Base-by-base conservation (phyloP, 2,329 filamentous ascomycete genomes). In the Monosporascus sp. region DNA sequence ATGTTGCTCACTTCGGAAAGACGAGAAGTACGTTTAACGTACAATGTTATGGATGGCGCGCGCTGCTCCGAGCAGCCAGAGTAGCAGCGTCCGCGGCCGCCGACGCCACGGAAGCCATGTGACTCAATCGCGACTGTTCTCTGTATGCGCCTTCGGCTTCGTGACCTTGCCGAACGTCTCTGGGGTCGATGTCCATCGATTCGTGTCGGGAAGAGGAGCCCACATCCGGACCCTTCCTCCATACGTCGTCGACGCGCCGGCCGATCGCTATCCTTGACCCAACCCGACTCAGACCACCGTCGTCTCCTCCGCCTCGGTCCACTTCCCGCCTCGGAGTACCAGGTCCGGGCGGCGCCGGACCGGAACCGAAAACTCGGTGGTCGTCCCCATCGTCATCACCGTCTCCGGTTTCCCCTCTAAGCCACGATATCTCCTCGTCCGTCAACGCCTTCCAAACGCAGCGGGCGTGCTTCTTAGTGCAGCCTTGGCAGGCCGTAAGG, bases 391-490 rank as follows among this genome's bases (percentile, higher is more conserved):
- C 61, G 17, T 69, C 67, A 6, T 64, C 65, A 17, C 57, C 60
- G 1, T 65, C 63, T 18, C 60, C 54, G 3, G 54, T 52, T 51
- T 70, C 69, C 38, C 64, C 62, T 50, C 67, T 71, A 3, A 72
- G 59, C 59, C 66, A 63, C 3, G 63, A 63, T 27, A 74, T 63
- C 55, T 96, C 91, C 3, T 87, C 85, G 35, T 89, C 83, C 17
- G 83, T 84, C n/a, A 94, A 82, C 45, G 88, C 84, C 60, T 85
- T 88, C 90, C 90, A 96, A 15, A 84, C 85, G 68, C 90, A 96
- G 63, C 91, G 92, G 20, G 89, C 89, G 66, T 96, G 90, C 67
- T 95, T 95, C 68, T 89, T 92, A 0, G 90, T 95, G 68, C 90
- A 96, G 22, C 89, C 90, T 68, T 87, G 83, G 65, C 91, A 96